Evolutionary conservation across 495 filamentous ascomycete species (phyloP).

Genomic region (Penicillium canariense): DNA sequence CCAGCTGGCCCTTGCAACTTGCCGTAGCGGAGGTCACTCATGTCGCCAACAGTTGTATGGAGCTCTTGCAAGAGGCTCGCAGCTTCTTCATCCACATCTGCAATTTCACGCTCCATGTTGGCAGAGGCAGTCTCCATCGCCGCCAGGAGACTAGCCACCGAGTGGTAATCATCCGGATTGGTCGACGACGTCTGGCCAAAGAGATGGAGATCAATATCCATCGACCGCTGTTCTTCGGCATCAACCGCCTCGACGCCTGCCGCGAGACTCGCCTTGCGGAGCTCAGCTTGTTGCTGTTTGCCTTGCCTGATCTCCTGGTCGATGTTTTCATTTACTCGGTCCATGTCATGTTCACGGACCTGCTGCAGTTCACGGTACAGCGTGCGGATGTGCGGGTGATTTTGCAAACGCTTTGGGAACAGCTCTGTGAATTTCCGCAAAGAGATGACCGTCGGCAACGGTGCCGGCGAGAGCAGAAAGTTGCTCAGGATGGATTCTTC

Average conservation of each 20-base stretch:
- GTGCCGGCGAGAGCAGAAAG: conserved; percentile 73
- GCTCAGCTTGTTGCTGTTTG: conserved; percentile 58
- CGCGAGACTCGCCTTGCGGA: conserved; percentile 53
- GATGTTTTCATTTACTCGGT: conserved; percentile 66
- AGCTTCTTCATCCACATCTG: conserved; percentile 61
- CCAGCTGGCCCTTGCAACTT: conserved; percentile 60
- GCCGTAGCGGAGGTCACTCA: conserved; percentile 84
- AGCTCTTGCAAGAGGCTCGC: conserved; percentile 58
- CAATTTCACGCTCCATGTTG: conserved; percentile 65
- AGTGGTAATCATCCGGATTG: conserved; percentile 49
- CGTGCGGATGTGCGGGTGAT: conserved; percentile 66
- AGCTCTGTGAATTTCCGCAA: conserved; percentile 71
- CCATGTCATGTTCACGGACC: conserved; percentile 64
- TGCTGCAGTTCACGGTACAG: conserved; percentile 80
- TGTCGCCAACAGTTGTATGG: conserved; percentile 59
- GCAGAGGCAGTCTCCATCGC: conserved; percentile 64
- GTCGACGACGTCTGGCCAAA: conserved; percentile 55
- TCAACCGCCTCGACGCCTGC: conserved; percentile 51
- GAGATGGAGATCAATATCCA: conserved; percentile 70
- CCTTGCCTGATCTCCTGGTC: conserved; percentile 62
- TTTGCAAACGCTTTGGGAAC: conserved; percentile 67
- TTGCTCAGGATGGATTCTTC: conserved; percentile 70
- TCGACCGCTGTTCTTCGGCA: conserved; percentile 62
- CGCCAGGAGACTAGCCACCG: conserved; percentile 59
- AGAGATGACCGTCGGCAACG: conserved; percentile 68